Percentiles rank a stretch among this genome's conserved stretches.
These are phyloP conservation scores for Ophiocordyceps robertsii DNA, from an alignment of 2,329 filamentous ascomycete species.

Conservation along the genomic window DNA sequence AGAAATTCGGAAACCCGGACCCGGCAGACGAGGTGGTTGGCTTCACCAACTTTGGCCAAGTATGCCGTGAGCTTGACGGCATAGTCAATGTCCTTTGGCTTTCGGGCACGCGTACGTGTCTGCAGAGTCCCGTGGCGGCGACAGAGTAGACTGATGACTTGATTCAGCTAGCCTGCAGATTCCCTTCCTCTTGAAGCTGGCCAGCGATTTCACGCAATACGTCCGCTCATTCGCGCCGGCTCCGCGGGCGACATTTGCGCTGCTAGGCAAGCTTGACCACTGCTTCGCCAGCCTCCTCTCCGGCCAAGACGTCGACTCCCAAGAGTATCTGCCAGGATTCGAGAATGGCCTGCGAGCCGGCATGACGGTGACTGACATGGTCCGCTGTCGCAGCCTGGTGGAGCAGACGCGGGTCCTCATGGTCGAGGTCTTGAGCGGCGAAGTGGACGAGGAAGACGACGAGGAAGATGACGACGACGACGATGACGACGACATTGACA, in stretches of 20 bases:
- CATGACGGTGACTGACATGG: slow-evolving; percentile 71
- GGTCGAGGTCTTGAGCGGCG: slow-evolving; percentile 47
- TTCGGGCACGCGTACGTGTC: slow-evolving; percentile 62
- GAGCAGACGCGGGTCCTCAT: slow-evolving; percentile 61
- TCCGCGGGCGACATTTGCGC: slow-evolving; percentile 52
- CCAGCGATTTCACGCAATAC: slow-evolving; percentile 58
- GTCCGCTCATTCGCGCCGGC: slow-evolving; percentile 52
- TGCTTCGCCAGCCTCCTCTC: slow-evolving; percentile 66
- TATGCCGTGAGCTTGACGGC: slow-evolving; percentile 60
- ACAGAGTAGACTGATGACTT: not conserved
- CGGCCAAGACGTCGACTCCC: slow-evolving; percentile 52
- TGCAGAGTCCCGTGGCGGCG: not conserved
- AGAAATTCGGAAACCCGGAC: slow-evolving; percentile 37
- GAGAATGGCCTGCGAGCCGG: slow-evolving; percentile 46
- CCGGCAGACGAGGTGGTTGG: slow-evolving; percentile 34
- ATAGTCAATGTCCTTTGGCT: slow-evolving; percentile 76
- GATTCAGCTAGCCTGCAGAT: slow-evolving; percentile 60
- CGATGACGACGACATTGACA: slow-evolving; percentile 18
- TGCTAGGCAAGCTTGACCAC: slow-evolving; percentile 69
- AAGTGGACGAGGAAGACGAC: slow-evolving; percentile 28
- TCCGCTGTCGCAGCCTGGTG: slow-evolving; percentile 69
- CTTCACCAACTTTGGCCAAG: slow-evolving; percentile 50
- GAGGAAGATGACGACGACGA: slow-evolving; percentile 23
- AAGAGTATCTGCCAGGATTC: slow-evolving; percentile 57
- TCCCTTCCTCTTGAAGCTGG: slow-evolving; percentile 69